Base-by-base conservation (phyloP, 148 eudicot genomes). In the Silene latifolia region DNA sequence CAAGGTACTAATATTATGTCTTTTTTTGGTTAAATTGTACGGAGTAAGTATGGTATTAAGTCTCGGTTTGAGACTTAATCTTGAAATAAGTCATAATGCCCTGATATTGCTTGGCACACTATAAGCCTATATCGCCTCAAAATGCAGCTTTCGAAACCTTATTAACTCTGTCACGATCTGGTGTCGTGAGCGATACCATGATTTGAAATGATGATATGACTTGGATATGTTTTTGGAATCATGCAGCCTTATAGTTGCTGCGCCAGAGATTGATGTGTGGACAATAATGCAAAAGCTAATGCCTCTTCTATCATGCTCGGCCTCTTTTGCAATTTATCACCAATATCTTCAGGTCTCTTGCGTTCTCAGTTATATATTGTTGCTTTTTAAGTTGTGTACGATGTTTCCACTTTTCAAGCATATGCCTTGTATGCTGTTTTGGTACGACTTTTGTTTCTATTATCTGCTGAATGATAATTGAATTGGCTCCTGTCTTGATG, bases 311-410 rank as follows among this genome's bases (percentile, higher is more conserved):
- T 80, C 98, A 35, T 88, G 74, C 83, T 92, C 98, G 2, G 97
- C 97, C 27, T 85, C 98, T 51, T 95, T 95, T 79, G 98, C 90
- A 25, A 85, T 95, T 66, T 95, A 89, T 85, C 97, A 92, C 80
- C 98, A 90, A 72, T 87, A 92, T 83, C 85, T 87, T 76, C 93
- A 95, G 96, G 98, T 94, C 32, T 75, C 48, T 24, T 69, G 10
- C 72, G 17, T 46, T 70, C 8, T 29, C 24, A 15, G 35, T 47
- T 64, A 3, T 8, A 23, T 20, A 6, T 25, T 53, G 32, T 54
- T 53, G 13, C 54, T 8, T 68, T 10, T 21, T 46, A 21, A 20
- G 29, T 66, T 7, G 19, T 18, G 48, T 0, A 23, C 8, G 48
- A n/a, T 39, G 17, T 62, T 62, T 62, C 39, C 8, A 62, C 17